Evolutionary conservation across 768 basidiomycete species (phyloP).

Genomic region (Coprinellus micaceus): DNA sequence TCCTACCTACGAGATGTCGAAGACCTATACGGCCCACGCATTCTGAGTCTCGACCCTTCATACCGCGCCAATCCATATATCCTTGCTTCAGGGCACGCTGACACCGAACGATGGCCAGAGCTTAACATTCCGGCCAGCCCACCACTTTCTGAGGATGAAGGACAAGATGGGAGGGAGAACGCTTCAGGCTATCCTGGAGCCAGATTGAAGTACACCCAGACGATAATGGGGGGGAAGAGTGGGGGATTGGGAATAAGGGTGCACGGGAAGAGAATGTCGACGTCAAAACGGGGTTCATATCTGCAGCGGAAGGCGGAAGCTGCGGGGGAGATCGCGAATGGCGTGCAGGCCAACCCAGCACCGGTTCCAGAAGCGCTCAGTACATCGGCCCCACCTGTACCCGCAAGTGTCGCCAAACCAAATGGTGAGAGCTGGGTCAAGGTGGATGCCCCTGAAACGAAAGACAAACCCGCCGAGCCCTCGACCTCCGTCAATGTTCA

Average conservation of each 20-base stretch:
- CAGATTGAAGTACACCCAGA: conserved; percentile 78
- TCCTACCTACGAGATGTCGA: conserved; percentile 86
- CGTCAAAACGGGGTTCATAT: conserved; percentile 47
- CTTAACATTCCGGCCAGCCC: conserved; percentile 69
- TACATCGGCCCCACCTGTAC: conserved; percentile 23
- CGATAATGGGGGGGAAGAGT: conserved; percentile 75
- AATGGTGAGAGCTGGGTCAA: conserved; percentile 31
- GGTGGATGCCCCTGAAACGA: conserved; percentile 21
- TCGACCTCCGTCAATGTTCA: conserved; percentile 36
- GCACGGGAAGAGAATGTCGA: conserved; percentile 54
- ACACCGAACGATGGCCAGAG: conserved; percentile 82
- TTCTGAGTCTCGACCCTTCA: conserved; percentile 76
- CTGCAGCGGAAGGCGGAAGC: conserved; percentile 25
- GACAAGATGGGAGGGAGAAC: conserved; percentile 38
- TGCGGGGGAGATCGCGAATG: too few relatives aligned
- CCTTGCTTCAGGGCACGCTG: conserved; percentile 72
- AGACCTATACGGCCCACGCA: conserved; percentile 77
- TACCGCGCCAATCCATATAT: conserved; percentile 84
- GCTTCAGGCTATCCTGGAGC: conserved; percentile 48
- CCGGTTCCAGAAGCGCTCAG: conserved; percentile 28
- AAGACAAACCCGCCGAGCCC: conserved; percentile 11
- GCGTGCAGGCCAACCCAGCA: conserved; percentile 32
- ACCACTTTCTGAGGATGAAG: conserved; percentile 69
- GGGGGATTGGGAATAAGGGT: conserved; percentile 79
- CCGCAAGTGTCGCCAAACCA: conserved; percentile 21